phyloP scores from a whole-genome alignment of 257 asterid genomes.

The Nicotiana paniculata region DNA sequence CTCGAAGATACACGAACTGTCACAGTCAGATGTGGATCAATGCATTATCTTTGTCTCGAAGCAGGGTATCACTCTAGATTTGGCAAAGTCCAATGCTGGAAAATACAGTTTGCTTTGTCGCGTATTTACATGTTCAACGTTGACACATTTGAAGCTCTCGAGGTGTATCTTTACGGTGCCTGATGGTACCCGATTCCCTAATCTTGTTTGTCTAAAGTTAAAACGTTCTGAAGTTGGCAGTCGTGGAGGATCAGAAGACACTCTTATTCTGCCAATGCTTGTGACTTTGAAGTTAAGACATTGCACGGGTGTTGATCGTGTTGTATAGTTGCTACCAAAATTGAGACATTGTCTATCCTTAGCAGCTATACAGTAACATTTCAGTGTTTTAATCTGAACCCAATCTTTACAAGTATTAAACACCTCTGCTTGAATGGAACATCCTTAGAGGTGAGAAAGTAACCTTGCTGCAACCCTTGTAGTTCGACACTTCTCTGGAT shows the following conservation, averaged over 20 bases:
- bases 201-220: neutral
- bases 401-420: no score
- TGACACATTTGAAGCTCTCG: neutral
- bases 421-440: neutral
- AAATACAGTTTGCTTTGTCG: neutral
- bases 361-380: neutral
- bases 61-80: neutral
- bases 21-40: neutral
- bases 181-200: neutral
- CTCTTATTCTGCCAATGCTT: neutral
- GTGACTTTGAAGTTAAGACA: neutral
- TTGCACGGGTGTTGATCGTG: neutral
- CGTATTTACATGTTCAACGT: neutral
- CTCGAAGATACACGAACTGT: fast-evolving
- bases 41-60: neutral
- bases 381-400: neutral
- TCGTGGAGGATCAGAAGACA: neutral
- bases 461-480: no score
- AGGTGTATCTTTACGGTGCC: neutral
- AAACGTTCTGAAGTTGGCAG: neutral
- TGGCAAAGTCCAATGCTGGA: neutral
- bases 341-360: neutral
- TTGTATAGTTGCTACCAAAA: neutral
- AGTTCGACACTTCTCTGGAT: no score
- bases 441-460: neutral